These are phyloP conservation scores for Hericium erinaceus DNA, from an alignment of 768 basidiomycete species.

Conservation along the genomic window DNA sequence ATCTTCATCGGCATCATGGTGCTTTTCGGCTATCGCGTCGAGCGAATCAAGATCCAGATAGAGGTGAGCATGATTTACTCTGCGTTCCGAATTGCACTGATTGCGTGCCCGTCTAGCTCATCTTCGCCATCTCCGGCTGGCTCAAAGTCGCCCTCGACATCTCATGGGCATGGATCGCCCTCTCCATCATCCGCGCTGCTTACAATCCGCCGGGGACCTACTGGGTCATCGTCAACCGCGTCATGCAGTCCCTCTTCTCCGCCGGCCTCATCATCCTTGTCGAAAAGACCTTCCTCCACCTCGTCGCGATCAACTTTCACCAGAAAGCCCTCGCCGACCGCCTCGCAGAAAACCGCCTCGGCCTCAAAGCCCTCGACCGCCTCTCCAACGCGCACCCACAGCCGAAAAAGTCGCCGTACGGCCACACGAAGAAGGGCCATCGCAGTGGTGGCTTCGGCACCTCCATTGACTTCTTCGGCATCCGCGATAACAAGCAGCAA, in stretches of 20 bases:
- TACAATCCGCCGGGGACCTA: conserved; percentile 55
- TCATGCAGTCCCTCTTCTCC: conserved; percentile 55
- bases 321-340: conserved; percentile 68
- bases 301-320: conserved; percentile 77
- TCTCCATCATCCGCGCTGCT: conserved; percentile 50
- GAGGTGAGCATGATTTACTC: conserved; percentile 38
- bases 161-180: conserved; percentile 65
- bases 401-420: conserved; percentile 25
- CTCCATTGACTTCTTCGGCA: conserved; percentile 12
- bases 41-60: conserved; percentile 56
- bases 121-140: conserved; percentile 61
- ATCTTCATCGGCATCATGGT: conserved; percentile 44
- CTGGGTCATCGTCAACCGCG: conserved; percentile 59
- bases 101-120: conserved; percentile 33
- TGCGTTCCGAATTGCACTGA: not conserved
- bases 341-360: conserved; percentile 58
- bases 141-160: conserved; percentile 60
- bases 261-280: conserved; percentile 33
- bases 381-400: conserved; percentile 57
- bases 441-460: conserved; percentile 23
- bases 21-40: conserved; percentile 50
- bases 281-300: conserved; percentile 58
- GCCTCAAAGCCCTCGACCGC: conserved; percentile 59
- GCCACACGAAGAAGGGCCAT: conserved; percentile 28
- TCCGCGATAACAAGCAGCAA: conserved; percentile 2